A percentile compares a stretch with the other conserved stretches of the same genome.
phyloP scores from a whole-genome alignment of 2,329 filamentous ascomycete species.

The Fusarium incarnatum region DNA sequence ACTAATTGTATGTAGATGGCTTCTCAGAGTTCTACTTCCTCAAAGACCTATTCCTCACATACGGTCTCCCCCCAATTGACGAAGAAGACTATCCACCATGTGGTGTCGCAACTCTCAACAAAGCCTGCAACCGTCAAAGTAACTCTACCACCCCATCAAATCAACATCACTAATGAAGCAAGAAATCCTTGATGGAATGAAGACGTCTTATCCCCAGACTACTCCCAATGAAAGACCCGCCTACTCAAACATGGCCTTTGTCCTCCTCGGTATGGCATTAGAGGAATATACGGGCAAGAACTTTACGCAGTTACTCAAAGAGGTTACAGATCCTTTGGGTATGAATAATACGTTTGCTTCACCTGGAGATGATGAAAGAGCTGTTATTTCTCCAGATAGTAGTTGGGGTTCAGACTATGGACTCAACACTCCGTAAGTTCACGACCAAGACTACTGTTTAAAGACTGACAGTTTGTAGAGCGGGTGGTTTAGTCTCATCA shows the following conservation, averaged over 20 bases:
- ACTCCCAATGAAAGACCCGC: slow-evolving; percentile 50
- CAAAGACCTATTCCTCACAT: slow-evolving; percentile 49
- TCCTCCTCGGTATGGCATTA: slow-evolving; percentile 52
- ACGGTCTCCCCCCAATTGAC: slow-evolving; percentile 54
- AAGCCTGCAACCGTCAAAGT: slow-evolving; percentile 51
- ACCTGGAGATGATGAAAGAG: slow-evolving; percentile 48
- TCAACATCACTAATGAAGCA: background rate
- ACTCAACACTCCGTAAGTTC: slow-evolving; percentile 49
- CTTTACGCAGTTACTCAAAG: slow-evolving; percentile 45
- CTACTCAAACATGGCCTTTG: slow-evolving; percentile 57
- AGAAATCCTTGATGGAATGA: slow-evolving; percentile 52
- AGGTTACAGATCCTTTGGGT: slow-evolving; percentile 30
- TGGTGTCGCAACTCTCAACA: slow-evolving; percentile 52
- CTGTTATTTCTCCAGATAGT: slow-evolving; percentile 51
- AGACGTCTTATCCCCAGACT: slow-evolving; percentile 46
- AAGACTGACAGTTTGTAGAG: slow-evolving; percentile 34
- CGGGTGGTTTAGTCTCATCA: slow-evolving; percentile 52
- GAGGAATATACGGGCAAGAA: slow-evolving; percentile 47
- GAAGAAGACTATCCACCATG: slow-evolving; percentile 52
- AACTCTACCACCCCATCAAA: background rate
- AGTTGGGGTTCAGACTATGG: slow-evolving; percentile 53
- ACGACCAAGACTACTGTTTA: fast-evolving
- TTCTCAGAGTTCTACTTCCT: slow-evolving; percentile 53
- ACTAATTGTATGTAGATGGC: slow-evolving; percentile 42
- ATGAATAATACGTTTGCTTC: slow-evolving; percentile 42